Evolutionary conservation across 371 early-diverging fungal species (phyloP).

Genomic region (Mucor piriformis): DNA sequence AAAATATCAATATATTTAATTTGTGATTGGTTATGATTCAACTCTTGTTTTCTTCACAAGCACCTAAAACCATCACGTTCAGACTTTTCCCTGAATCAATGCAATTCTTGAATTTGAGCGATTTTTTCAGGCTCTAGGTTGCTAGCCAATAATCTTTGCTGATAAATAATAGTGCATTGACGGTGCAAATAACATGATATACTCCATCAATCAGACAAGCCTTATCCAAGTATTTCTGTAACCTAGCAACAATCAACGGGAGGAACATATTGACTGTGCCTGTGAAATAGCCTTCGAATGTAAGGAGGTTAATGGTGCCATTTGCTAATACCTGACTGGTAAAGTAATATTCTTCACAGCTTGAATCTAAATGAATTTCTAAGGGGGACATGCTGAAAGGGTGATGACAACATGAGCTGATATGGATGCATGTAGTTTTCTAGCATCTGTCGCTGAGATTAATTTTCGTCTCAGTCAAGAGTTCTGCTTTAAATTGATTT

Average conservation of each 20-base stretch:
- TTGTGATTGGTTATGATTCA: background rate
- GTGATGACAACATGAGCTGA: constrained; percentile 80
- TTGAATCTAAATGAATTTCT: constrained; percentile 29
- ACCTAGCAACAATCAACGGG: constrained; percentile 71
- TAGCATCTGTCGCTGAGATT: constrained; percentile 53
- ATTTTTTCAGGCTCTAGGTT: constrained; percentile 38
- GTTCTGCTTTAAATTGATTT: constrained; percentile 92
- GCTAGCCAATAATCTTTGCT: constrained; percentile 35
- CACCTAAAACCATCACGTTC: constrained; percentile 22
- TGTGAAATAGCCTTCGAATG: constrained; percentile 78
- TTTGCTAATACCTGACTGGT: constrained; percentile 30
- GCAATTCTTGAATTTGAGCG: constrained; percentile 64
- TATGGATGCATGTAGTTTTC: constrained; percentile 70
- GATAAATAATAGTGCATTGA: constrained; percentile 64
- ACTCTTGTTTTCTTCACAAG: constrained; percentile 4
- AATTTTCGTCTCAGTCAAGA: constrained; percentile 68
- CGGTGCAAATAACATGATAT: constrained; percentile 66
- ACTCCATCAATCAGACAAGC: constrained; percentile 44
- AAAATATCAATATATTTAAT: background rate
- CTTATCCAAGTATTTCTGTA: constrained; percentile 26
- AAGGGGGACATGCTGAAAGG: constrained; percentile 37
- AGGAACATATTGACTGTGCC: constrained; percentile 94
- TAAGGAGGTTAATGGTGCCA: constrained; percentile 56
- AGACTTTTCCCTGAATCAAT: constrained; percentile 68
- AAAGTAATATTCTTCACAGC: constrained; percentile 33